Evolutionary conservation across 108 stramenopile species (phyloP).

Genomic region (Schizochytrium sp.): DNA sequence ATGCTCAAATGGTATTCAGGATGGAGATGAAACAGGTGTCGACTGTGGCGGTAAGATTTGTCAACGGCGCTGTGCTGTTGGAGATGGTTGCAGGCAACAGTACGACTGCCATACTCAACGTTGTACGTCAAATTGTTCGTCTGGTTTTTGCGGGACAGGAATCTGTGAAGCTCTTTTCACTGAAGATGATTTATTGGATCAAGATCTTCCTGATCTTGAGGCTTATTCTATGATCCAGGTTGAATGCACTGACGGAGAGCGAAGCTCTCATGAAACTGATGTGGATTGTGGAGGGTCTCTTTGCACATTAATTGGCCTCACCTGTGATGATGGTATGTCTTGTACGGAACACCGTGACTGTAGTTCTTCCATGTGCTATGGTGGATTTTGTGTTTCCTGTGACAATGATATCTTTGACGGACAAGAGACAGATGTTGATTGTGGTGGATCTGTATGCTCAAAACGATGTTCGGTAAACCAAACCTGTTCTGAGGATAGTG

Average conservation of each 20-base stretch:
- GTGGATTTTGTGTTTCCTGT: neutral
- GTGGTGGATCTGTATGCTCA: neutral
- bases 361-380: neutral
- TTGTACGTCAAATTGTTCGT: slow-evolving; percentile 39
- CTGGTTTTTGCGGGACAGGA: neutral
- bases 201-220: neutral
- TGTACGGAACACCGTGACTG: neutral
- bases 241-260: slow-evolving; percentile 54
- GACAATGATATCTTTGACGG: neutral
- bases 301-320: slow-evolving; percentile 6
- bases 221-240: neutral
- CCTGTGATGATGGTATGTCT: slow-evolving; percentile 35
- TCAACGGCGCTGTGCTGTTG: neutral
- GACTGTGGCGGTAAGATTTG: slow-evolving; percentile 48
- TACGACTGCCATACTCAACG: slow-evolving; percentile 46
- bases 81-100: neutral
- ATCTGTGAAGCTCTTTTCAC: slow-evolving; percentile 24
- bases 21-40: slow-evolving; percentile 40
- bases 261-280: slow-evolving; percentile 31
- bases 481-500: neutral
- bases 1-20: slow-evolving; percentile 55
- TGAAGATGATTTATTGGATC: neutral
- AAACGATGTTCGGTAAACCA: neutral
- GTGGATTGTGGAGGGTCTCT: slow-evolving; percentile 39
- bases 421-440: slow-evolving; percentile 36